phyloP scores from a whole-genome alignment of 2,329 filamentous ascomycete genomes.

The Fusarium luffae region DNA sequence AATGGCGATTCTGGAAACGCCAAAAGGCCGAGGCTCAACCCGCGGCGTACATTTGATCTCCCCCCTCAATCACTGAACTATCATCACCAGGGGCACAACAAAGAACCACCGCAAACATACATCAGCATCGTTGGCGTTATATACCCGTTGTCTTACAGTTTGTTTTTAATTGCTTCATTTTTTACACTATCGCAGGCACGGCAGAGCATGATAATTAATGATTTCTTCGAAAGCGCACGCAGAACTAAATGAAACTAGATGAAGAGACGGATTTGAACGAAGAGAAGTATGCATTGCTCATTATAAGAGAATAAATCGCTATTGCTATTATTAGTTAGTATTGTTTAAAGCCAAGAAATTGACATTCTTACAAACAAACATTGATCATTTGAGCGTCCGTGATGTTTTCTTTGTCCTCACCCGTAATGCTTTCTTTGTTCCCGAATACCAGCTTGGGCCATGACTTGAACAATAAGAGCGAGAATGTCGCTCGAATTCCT shows the following conservation, averaged over 20 bases:
- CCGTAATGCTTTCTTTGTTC: neutral
- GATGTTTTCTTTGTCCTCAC: constrained; percentile 30
- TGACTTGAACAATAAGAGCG: neutral
- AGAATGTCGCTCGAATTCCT: neutral
- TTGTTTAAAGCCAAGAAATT: constrained; percentile 22
- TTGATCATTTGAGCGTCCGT: neutral
- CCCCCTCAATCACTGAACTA: no score
- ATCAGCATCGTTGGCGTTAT: constrained; percentile 53
- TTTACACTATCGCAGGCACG: neutral
- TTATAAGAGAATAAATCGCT: neutral
- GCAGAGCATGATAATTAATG: constrained; percentile 42
- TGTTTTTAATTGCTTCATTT: constrained; percentile 7
- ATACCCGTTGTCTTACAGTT: constrained; percentile 49
- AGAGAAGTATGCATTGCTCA: constrained; percentile 22
- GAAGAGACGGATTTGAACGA: constrained; percentile 35
- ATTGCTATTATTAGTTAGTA: constrained; percentile 32
- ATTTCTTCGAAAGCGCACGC: constrained; percentile 37
- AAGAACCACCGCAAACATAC: no score
- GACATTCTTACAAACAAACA: neutral
- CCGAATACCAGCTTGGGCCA: neutral
- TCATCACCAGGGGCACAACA: no score
- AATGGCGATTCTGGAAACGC: constrained; percentile 47
- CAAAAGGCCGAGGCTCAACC: constrained; percentile 41
- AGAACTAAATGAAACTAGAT: constrained; percentile 40
- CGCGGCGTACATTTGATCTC: constrained; percentile 23